Base-by-base conservation (phyloP, 768 basidiomycete species). In the Macrocybe gigantea region DNA sequence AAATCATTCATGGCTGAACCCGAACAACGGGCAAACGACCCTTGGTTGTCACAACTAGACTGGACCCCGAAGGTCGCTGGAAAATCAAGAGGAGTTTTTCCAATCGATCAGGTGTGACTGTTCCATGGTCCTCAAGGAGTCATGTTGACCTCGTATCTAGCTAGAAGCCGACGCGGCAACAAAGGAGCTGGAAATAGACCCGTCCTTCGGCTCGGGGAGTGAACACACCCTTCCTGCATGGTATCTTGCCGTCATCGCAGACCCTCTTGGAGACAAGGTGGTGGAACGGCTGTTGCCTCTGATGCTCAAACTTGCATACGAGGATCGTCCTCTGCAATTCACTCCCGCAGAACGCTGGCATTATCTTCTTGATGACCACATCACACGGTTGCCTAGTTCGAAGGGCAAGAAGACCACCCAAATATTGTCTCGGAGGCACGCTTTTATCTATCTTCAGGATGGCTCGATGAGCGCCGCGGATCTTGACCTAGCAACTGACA, bases 21-120 rank as follows among this genome's bases (percentile, higher is more conserved):
- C 13, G 60, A 68, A 31, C 64, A 60, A 42, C 92, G 83, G 86
- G 78, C 73, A 60, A 71, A 75, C 2, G 87, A 92, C 63, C 81
- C 82, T 6, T 96, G 93, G 92, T 65, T 94, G 10, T 77, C 73
- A 42, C 96, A 99, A 63, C 71, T 98, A 49, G 94, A 99, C 61
- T 98, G 96, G 96, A 84, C 89, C 1, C 90, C 90, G 1, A 97
- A 98, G 64, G 71, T 76, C 5, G 82, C 80, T 0, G 76, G 79
- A 34, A 81, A 82, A 61, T 82, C 84, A 7, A 72, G 88, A 59
- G 87, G 87, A 0, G 60, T 88, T 6, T 47, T 64, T 8, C 56
- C 66, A 11, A 50, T 60, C 1, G 64, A 66, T n/a, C 30, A 45
- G 15, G 61, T 53, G 48, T 39, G 60, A 52, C 9, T 29, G 15